Base-by-base conservation (phyloP, 2,329 filamentous ascomycete genomes). In the Trichoderma sp. region DNA sequence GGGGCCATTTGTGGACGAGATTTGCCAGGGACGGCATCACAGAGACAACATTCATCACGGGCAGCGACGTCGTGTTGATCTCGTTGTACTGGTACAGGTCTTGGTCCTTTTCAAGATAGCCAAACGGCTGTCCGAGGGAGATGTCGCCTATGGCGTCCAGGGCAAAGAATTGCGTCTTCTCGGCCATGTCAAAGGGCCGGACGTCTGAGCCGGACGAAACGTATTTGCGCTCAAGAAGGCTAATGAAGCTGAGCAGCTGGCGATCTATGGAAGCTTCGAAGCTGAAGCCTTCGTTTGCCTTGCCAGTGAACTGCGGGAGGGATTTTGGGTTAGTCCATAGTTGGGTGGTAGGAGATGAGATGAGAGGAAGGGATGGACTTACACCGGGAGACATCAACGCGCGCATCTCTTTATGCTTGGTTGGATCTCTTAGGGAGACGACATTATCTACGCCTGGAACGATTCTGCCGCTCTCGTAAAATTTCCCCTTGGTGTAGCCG, bases 391-490 rank as follows among this genome's bases (percentile, higher is more conserved):
- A 76, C 80, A 83, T 82, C 67, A 82, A 80, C 22, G 78, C 77
- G n/a, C 81, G 74, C 70, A 83, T 78, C 5, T 74, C 74, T 39
- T 80, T 77, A 70, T 87, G 85, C 57, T 76, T 77, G 17, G 73
- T 78, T 48, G 84, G 83, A 66, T 87, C 79, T 50, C 81, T 78
- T 42, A 81, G 77, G 0, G 83, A 85, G 39, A 87, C 81, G 6
- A 88, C 79, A 68, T 84, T 86, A 70, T 87, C 83, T 29, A 81
- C 77, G n/a, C 83, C 79, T 0, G 84, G 83, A 67, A 88, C 82
- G 69, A 89, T 79, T 15, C 82, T 80, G 67, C 84, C 78, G 5
- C 79, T 81, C 67, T 80, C 76, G 71, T 86, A 86, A 78, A 83
- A 86, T 1, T 70, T 70, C 0, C 77, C 77, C 1, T 80, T 78